Conservation (phyloP, 345 rosid genomes). For the Arabidopsis arenosa region DNA sequence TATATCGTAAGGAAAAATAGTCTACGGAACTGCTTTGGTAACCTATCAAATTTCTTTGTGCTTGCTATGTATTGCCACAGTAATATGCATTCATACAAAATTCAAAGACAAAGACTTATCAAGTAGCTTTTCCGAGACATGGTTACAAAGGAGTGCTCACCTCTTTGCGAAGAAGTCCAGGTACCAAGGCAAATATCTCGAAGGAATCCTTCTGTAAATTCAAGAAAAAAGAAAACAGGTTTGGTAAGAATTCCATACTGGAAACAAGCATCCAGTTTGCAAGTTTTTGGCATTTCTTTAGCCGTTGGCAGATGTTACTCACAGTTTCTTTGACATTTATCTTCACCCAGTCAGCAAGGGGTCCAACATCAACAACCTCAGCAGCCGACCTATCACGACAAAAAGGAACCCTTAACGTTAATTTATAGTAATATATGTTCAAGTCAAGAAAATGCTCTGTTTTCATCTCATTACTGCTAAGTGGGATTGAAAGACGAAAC, state of each 20-base stretch:
- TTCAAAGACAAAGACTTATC: slow-evolving; percentile 11
- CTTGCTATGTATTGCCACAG: slow-evolving; percentile 15
- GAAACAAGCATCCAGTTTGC: slow-evolving; percentile 27
- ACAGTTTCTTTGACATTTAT: slow-evolving; percentile 78
- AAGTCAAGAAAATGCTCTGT: neutral
- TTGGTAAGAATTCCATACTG: slow-evolving; percentile 37
- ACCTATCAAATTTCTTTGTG: slow-evolving; percentile 8
- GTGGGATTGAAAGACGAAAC: slow-evolving; percentile 7
- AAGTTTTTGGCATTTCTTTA: slow-evolving; percentile 10
- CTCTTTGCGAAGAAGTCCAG: slow-evolving; percentile 89
- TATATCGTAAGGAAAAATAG: neutral
- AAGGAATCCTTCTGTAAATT: slow-evolving; percentile 70
- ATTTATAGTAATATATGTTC: slow-evolving; percentile 13
- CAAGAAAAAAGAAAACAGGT: slow-evolving; percentile 1
- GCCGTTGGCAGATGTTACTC: slow-evolving; percentile 39
- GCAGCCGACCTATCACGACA: slow-evolving; percentile 50
- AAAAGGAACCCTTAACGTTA: slow-evolving; percentile 20
- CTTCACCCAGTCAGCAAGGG: slow-evolving; percentile 96
- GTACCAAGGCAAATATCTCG: slow-evolving; percentile 85
- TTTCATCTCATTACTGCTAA: slow-evolving; percentile 8
- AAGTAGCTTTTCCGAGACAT: slow-evolving; percentile 23
- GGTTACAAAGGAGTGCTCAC: slow-evolving; percentile 46
- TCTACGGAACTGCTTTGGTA: neutral
- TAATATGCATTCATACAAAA: slow-evolving; percentile 6
- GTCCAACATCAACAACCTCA: slow-evolving; percentile 72